A percentile compares a stretch with the other conserved stretches of the same genome.
Evolutionary conservation across 2,329 filamentous ascomycete genomes (phyloP).

Genomic region (Penicillium sp.): DNA sequence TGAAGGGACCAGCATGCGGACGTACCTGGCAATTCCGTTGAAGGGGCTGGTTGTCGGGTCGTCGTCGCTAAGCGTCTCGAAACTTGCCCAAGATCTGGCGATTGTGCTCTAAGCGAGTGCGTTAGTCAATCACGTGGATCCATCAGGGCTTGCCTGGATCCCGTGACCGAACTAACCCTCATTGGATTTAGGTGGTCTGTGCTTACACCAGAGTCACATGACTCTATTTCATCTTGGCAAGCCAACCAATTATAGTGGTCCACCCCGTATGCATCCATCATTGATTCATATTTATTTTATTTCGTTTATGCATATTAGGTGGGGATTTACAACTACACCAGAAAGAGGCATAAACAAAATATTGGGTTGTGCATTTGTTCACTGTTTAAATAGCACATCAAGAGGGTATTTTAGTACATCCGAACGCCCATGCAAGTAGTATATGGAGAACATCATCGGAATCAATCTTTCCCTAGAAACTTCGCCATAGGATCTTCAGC

Average conservation of each 20-base stretch:
- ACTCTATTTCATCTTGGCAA: accelerated
- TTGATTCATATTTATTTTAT: background rate
- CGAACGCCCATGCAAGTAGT: constrained; percentile 18
- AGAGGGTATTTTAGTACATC: constrained; percentile 25
- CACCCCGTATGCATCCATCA: too few species aligned
- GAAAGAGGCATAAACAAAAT: background rate
- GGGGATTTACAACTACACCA: background rate
- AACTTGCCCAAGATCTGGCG: constrained; percentile 37
- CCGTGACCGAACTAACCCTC: constrained; percentile 20
- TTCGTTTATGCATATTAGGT: background rate
- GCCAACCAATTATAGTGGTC: background rate
- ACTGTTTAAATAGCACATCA: constrained; percentile 2
- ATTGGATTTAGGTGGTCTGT: background rate
- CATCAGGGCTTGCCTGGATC: constrained; percentile 34
- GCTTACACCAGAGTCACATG: background rate
- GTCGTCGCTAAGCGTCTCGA: constrained; percentile 46
- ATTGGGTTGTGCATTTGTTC: background rate
- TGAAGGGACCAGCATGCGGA: constrained; percentile 17
- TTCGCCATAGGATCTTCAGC: constrained; percentile 85
- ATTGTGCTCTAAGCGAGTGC: constrained; percentile 44
- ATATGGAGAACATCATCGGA: constrained; percentile 9
- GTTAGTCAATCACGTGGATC: constrained; percentile 22
- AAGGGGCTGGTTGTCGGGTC: constrained; percentile 47
- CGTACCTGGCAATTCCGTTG: constrained; percentile 47
- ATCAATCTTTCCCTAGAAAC: constrained; percentile 66